Evolutionary conservation across 2,329 filamentous ascomycete genomes (phyloP).

Genomic region (Peltaster fructicola): DNA sequence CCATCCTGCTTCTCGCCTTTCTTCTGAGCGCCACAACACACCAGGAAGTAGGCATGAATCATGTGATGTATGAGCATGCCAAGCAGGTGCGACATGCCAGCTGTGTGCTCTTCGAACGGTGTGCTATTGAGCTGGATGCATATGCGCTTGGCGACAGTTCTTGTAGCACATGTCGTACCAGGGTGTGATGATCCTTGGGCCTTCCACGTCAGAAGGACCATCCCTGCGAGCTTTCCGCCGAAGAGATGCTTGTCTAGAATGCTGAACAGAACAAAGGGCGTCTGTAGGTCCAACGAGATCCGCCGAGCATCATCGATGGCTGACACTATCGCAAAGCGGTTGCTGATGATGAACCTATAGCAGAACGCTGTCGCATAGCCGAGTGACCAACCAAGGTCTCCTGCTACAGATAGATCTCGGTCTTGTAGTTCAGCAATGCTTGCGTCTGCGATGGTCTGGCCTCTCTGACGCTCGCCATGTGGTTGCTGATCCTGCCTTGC

Average conservation of each 20-base stretch:
- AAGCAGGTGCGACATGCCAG: conserved; percentile 18
- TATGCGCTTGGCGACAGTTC: conserved; percentile 15
- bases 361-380: conserved; percentile 25
- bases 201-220: conserved; percentile 20
- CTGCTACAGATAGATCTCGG: too few relatives aligned
- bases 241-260: conserved; percentile 21
- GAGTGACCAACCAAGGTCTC: conserved; percentile 23
- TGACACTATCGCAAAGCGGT: conserved; percentile 10
- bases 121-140: conserved; percentile 18
- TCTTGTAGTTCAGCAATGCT: too few relatives aligned
- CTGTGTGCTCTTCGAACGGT: conserved; percentile 13
- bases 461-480: too few relatives aligned
- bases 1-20: conserved; percentile 17
- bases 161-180: conserved; percentile 21
- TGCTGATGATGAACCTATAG: conserved; percentile 17
- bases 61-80: conserved; percentile 26
- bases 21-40: conserved; percentile 22
- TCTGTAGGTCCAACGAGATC: conserved; percentile 10
- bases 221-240: conserved; percentile 20
- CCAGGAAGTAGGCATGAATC: conserved; percentile 28
- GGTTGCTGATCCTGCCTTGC: too few relatives aligned
- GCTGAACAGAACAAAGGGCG: conserved; percentile 21
- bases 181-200: conserved; percentile 12
- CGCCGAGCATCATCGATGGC: conserved; percentile 12
- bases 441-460: too few relatives aligned